Percentiles rank a stretch among this genome's conserved stretches.
These are phyloP conservation scores for Escovopsis sp. DNA, from an alignment of 2,329 filamentous ascomycete genomes.

Conservation along the genomic window DNA sequence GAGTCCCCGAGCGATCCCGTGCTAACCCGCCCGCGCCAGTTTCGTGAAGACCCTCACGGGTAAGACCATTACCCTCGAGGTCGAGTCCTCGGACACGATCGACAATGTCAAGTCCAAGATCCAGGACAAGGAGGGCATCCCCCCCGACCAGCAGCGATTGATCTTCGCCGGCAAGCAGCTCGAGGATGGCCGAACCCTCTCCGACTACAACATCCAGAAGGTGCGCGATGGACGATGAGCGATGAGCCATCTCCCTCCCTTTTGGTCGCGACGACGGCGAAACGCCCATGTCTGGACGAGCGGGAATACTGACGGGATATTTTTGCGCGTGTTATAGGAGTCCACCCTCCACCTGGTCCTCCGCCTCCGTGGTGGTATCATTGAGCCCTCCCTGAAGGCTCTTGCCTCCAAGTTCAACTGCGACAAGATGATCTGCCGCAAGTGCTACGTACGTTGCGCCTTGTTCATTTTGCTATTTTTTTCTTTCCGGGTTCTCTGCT, in stretches of 20 bases:
- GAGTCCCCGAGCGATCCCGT: constrained; percentile 10
- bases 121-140: constrained; percentile 98
- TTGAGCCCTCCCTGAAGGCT: constrained; percentile 96
- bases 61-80: constrained; percentile 99
- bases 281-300: background rate
- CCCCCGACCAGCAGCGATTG: constrained; percentile 96
- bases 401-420: constrained; percentile 99
- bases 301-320: constrained; percentile 16
- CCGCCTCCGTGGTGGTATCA: constrained; percentile 92
- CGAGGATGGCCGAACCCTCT: constrained; percentile 96
- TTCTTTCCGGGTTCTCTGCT: no score
- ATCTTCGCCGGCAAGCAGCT: constrained; percentile 99
- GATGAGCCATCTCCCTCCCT: background rate
- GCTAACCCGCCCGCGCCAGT: constrained; percentile 47
- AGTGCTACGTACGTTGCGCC: constrained; percentile 86
- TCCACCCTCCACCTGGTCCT: constrained; percentile 96
- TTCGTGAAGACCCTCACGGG: constrained; percentile 86
- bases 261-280: background rate
- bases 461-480: background rate
- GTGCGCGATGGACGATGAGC: constrained; percentile 32
- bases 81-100: constrained; percentile 98
- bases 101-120: constrained; percentile 99
- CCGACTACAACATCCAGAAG: constrained; percentile 99
- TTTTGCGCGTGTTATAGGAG: constrained; percentile 98
- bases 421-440: constrained; percentile 99